A percentile compares a stretch with the other conserved stretches of the same genome.
Conservation (phyloP, 2,329 filamentous ascomycete species). For the Colletotrichum acutatum region DNA sequence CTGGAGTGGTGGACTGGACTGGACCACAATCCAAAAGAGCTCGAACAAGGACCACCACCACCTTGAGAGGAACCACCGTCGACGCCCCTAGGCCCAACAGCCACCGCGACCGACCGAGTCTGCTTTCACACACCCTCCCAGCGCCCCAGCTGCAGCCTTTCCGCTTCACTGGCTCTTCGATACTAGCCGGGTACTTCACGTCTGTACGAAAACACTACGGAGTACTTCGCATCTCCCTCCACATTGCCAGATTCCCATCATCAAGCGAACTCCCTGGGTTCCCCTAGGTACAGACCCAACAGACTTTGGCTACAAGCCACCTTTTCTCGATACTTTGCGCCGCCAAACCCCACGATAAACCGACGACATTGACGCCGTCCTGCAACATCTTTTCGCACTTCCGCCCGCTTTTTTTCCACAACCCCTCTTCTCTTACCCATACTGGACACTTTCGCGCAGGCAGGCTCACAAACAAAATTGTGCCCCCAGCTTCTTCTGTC, state of each 20-base stretch:
- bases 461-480: conserved; percentile 4
- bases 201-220: not conserved
- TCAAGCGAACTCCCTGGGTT: not conserved
- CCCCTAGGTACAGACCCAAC: conserved; percentile 7
- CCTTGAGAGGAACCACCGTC: conserved; percentile 23
- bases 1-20: conserved; percentile 11
- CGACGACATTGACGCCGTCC: conserved; percentile 9
- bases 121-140: not conserved
- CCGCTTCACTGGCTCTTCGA: not conserved
- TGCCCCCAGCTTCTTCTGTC: conserved; percentile 1
- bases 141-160: not conserved
- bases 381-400: conserved; percentile 27
- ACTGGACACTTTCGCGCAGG: not conserved
- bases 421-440: not conserved
- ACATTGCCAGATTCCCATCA: conserved; percentile 2
- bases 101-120: not conserved
- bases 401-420: conserved; percentile 12
- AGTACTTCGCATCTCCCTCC: conserved; percentile 20
- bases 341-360: conserved; percentile 15
- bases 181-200: not conserved
- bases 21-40: conserved; percentile 14
- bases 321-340: conserved; percentile 10
- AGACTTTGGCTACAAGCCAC: conserved; percentile 3
- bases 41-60: conserved; percentile 27
- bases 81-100: conserved; percentile 22